phyloP scores from a whole-genome alignment of 306 rosid species.

The Castanea crenata region DNA sequence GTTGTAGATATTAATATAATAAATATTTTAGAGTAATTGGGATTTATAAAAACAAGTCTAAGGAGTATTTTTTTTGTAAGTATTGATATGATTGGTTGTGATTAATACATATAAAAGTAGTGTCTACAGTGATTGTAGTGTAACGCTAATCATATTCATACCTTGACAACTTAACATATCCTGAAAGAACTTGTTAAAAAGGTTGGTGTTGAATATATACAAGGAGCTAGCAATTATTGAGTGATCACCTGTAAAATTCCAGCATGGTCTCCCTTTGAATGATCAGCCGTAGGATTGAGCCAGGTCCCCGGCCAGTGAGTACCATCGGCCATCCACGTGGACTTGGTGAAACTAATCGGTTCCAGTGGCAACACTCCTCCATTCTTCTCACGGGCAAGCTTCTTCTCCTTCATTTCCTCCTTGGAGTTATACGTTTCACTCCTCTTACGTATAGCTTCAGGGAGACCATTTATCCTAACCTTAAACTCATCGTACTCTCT shows the following conservation, averaged over 20 bases:
- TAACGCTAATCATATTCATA: no score
- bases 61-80: no score
- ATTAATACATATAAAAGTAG: no score
- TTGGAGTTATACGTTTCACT: slow-evolving; percentile 45
- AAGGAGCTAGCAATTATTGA: neutral
- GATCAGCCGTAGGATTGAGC: slow-evolving; percentile 51
- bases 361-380: slow-evolving; percentile 46
- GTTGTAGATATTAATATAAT: no score
- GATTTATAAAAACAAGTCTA: no score
- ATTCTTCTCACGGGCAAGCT: slow-evolving; percentile 45
- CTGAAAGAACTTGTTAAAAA: no score
- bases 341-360: slow-evolving; percentile 34
- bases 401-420: slow-evolving; percentile 64
- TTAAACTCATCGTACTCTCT: slow-evolving; percentile 92
- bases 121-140: no score
- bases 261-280: slow-evolving; percentile 83
- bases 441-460: slow-evolving; percentile 52
- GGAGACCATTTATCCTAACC: slow-evolving; percentile 81
- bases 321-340: slow-evolving; percentile 95
- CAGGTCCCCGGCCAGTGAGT: slow-evolving; percentile 93
- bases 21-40: no score
- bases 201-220: no score
- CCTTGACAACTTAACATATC: no score
- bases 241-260: slow-evolving; percentile 79
- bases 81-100: no score